Percentiles rank a stretch among this genome's conserved stretches.
Evolutionary conservation across 305 asterid species (phyloP).

Genomic region (Plantago lanceolata): DNA sequence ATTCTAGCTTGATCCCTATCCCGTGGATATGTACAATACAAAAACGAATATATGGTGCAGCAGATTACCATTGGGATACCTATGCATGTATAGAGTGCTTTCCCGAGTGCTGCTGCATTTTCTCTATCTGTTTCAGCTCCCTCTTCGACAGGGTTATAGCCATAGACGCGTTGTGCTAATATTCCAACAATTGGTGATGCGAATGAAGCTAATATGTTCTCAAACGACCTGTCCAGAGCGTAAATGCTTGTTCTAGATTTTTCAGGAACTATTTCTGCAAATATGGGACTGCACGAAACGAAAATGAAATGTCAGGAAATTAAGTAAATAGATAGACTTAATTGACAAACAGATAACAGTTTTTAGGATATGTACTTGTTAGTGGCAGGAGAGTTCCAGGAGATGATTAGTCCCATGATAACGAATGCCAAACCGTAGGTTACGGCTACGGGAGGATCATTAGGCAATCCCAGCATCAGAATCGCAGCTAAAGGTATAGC

Average conservation of each 20-base stretch:
- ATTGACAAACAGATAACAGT: not conserved
- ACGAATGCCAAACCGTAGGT: constrained; percentile 58
- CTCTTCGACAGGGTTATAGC: constrained; percentile 48
- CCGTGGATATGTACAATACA: constrained; percentile 66
- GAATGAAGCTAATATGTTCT: constrained; percentile 61
- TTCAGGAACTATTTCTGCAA: constrained; percentile 77
- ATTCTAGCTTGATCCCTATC: constrained; percentile 70
- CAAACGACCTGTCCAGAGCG: constrained; percentile 77
- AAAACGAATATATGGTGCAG: constrained; percentile 54
- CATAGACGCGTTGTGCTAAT: constrained; percentile 55
- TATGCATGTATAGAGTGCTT: constrained; percentile 68
- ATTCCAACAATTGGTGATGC: constrained; percentile 71
- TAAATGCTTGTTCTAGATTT: constrained; percentile 73
- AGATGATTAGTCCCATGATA: constrained; percentile 54
- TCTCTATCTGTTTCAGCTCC: constrained; percentile 58
- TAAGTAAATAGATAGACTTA: not conserved
- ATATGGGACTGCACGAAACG: constrained; percentile 55
- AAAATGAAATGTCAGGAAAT: not conserved
- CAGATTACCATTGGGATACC: constrained; percentile 64
- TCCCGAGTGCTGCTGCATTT: constrained; percentile 73
- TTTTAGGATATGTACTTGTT: constrained; percentile 53
- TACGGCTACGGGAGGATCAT: constrained; percentile 46
- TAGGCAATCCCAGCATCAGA: constrained; percentile 59
- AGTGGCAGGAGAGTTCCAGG: constrained; percentile 87
- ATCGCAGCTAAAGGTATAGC: constrained; percentile 76